Evolutionary conservation across 164 flowering plant genomes (phyloP).

Genomic region (Nymphaea thermarum): DNA sequence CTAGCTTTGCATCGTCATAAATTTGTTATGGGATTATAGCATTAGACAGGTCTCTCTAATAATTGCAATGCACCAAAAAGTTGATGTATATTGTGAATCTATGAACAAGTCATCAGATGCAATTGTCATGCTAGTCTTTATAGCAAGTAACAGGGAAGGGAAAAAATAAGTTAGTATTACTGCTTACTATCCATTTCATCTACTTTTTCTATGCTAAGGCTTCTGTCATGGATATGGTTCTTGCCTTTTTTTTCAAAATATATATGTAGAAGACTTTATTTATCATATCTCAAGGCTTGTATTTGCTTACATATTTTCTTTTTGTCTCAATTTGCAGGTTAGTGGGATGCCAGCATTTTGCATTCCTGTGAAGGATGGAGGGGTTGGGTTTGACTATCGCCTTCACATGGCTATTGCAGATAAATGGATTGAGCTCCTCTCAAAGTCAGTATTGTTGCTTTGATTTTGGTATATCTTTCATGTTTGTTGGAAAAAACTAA

Average conservation of each 20-base stretch:
- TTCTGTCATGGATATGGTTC: not conserved
- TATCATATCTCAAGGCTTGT: not conserved
- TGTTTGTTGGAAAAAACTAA: not conserved
- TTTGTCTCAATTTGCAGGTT: conserved; percentile 34
- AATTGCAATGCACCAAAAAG: too few relatives aligned
- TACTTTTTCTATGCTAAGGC: not conserved
- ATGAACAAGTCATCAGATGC: not conserved
- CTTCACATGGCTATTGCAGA: conserved; percentile 98
- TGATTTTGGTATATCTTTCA: not conserved
- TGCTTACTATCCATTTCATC: not conserved
- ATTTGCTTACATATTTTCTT: not conserved
- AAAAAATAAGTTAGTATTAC: too few relatives aligned
- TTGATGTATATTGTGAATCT: too few relatives aligned
- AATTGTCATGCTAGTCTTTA: too few relatives aligned
- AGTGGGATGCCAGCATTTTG: conserved; percentile 99
- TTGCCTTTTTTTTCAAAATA: not conserved
- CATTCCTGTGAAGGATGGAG: conserved; percentile 86
- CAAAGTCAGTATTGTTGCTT: conserved; percentile 36
- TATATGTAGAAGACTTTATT: not conserved
- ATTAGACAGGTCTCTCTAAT: too few relatives aligned
- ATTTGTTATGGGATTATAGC: too few relatives aligned
- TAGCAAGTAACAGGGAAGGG: too few relatives aligned
- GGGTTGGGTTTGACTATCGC: conserved; percentile 96
- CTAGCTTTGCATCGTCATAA: too few relatives aligned
- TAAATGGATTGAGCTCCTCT: conserved; percentile 92